Conservation (phyloP, 768 basidiomycete genomes). For the Exidia glandulosa region DNA sequence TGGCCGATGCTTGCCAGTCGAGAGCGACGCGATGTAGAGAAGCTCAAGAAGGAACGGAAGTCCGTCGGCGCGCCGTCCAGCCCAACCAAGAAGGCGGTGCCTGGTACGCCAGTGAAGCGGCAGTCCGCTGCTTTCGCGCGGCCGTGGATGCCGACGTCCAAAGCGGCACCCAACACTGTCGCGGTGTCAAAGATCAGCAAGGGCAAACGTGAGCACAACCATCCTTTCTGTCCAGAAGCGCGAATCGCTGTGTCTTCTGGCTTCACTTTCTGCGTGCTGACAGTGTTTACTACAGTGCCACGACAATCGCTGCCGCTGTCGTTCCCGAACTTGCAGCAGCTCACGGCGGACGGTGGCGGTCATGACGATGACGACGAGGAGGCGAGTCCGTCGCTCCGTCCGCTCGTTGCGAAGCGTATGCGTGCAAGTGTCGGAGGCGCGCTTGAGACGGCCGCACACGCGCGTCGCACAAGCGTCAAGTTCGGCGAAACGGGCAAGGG, state of each 20-base stretch:
- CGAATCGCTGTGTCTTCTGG: no score
- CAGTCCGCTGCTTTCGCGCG: conserved; percentile 10
- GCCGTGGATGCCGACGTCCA: conserved; percentile 16
- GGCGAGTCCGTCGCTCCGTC: conserved; percentile 40
- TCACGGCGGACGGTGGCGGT: conserved; percentile 17
- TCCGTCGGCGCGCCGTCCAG: conserved; percentile 8
- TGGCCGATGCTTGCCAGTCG: conserved; percentile 46
- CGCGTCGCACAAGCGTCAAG: conserved; percentile 74
- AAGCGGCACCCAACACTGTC: conserved; percentile 1
- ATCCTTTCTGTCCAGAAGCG: neutral
- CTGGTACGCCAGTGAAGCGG: conserved; percentile 77
- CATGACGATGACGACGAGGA: conserved; percentile 52
- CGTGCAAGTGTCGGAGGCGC: conserved; percentile 33
- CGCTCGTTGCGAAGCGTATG: conserved; percentile 8
- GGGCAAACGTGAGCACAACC: neutral
- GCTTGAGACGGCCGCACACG: conserved; percentile 40
- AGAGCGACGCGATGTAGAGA: conserved; percentile 19
- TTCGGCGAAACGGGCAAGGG: no score
- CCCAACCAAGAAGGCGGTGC: conserved; percentile 45
- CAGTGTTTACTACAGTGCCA: no score
- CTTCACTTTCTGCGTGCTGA: no score
- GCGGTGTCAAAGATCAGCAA: neutral
- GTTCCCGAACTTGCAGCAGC: conserved; percentile 36
- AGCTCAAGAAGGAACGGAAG: conserved; percentile 14
- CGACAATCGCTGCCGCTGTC: conserved; percentile 44